These are phyloP conservation scores for Aphanomyces invadans DNA, from an alignment of 352 stramenopile genomes.

Conservation along the genomic window DNA sequence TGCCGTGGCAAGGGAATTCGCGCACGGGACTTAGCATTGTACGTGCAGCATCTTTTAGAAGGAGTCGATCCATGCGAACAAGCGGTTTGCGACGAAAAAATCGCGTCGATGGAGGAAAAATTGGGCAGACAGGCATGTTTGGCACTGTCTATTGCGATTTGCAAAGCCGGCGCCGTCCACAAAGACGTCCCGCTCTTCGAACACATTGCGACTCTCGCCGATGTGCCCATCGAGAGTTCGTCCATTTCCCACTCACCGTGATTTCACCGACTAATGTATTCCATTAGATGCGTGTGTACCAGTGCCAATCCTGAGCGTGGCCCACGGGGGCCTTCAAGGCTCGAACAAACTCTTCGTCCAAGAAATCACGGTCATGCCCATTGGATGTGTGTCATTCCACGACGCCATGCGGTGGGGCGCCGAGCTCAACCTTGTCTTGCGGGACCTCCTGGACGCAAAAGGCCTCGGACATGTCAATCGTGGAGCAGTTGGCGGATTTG, in stretches of 20 bases:
- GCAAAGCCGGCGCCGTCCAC: conserved; percentile 57
- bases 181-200: conserved; percentile 42
- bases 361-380: conserved; percentile 50
- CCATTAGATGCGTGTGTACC: conserved; percentile 39
- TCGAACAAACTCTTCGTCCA: conserved; percentile 64
- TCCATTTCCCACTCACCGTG: neutral
- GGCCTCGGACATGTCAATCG: conserved; percentile 54
- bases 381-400: conserved; percentile 45
- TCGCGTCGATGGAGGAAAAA: conserved; percentile 36
- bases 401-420: conserved; percentile 53
- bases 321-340: conserved; percentile 53
- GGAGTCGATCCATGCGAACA: conserved; percentile 49
- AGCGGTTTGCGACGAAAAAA: conserved; percentile 46
- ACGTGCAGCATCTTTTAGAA: conserved; percentile 19
- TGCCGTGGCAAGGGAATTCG: conserved; percentile 9
- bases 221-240: conserved; percentile 34
- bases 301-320: conserved; percentile 65
- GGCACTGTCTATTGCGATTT: conserved; percentile 51
- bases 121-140: conserved; percentile 51
- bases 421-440: conserved; percentile 40
- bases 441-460: conserved; percentile 38
- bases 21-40: conserved; percentile 4
- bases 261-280: too few relatives aligned
- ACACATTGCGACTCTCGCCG: conserved; percentile 44
- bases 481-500: conserved; percentile 50